Percentiles rank a stretch among this genome's conserved stretches.
Conservation (phyloP, 257 asterid species). For the Leptodermis oblonga region DNA sequence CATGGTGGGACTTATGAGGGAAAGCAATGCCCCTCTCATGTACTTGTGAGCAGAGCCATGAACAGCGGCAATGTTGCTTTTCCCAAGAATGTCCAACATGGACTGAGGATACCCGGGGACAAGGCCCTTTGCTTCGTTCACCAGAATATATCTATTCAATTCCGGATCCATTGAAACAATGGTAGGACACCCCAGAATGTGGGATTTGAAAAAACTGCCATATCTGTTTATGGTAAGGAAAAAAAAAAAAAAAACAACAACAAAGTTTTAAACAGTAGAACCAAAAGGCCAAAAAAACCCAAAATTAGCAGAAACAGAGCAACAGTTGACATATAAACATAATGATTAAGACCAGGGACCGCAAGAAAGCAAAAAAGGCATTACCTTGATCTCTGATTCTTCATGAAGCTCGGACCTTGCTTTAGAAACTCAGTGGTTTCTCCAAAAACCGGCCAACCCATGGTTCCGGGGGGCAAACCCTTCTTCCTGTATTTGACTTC, state of each 20-base stretch:
- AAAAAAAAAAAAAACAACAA: neutral
- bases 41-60: constrained; percentile 58
- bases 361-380: neutral
- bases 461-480: constrained; percentile 93
- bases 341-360: neutral
- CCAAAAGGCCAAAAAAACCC: neutral
- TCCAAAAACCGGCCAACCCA: constrained; percentile 99
- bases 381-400: constrained; percentile 86
- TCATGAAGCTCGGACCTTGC: constrained; percentile 94
- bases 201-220: constrained; percentile 77
- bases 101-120: constrained; percentile 90
- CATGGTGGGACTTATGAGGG: constrained; percentile 54
- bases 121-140: constrained; percentile 70
- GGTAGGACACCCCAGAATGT: constrained; percentile 78
- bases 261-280: constrained; percentile 1
- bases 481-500: constrained; percentile 70
- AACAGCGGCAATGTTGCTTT: constrained; percentile 65
- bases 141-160: constrained; percentile 56
- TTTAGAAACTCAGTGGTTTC: constrained; percentile 95
- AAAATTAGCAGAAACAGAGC: neutral
- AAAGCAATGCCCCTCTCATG: constrained; percentile 54
- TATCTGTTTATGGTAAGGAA: constrained; percentile 34
- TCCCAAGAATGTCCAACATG: constrained; percentile 75
- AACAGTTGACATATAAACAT: neutral
- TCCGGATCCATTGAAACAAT: constrained; percentile 83